A percentile compares a stretch with the other conserved stretches of the same genome.
These are phyloP conservation scores for Acacia pycnantha DNA, from an alignment of 331 rosid species.

Conservation along the genomic window DNA sequence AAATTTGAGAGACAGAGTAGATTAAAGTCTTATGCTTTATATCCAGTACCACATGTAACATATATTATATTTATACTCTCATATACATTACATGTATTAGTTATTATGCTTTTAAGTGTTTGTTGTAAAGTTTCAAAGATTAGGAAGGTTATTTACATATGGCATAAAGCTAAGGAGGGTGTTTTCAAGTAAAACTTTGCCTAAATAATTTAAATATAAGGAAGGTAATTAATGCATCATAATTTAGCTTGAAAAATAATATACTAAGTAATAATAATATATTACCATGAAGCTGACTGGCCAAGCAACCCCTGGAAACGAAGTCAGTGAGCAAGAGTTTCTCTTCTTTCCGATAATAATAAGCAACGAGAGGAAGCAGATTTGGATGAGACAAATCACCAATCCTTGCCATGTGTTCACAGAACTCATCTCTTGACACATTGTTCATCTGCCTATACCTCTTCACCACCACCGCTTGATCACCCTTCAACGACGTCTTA, in stretches of 20 bases:
- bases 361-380: conserved; percentile 73
- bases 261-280: neutral
- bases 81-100: no score
- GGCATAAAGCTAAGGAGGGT: no score
- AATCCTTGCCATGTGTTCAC: conserved; percentile 80
- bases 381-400: conserved; percentile 68
- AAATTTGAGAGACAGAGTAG: no score
- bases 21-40: no score
- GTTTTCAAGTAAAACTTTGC: no score
- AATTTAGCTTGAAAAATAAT: neutral
- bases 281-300: conserved; percentile 85
- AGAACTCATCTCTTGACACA: conserved; percentile 72
- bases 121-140: no score
- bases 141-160: no score
- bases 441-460: conserved; percentile 91
- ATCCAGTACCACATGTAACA: no score
- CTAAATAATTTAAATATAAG: no score
- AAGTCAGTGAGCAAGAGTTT: conserved; percentile 74
- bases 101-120: no score
- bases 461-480: conserved; percentile 63
- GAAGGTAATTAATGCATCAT: neutral
- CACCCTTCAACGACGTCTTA: conserved; percentile 57
- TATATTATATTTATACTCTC: no score
- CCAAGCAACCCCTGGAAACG: conserved; percentile 72
- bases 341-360: conserved; percentile 80